These are phyloP conservation scores for Daucus carota DNA, from an alignment of 129 eudicot species.

Conservation along the genomic window DH1_v3.0 NC_030385.2:39751001-39751500, in stretches of 20 bases:
- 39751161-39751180: constrained; percentile 43
- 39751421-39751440: background rate
- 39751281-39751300: constrained; percentile 22
- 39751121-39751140: constrained; percentile 48
- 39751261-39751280: constrained; percentile 22
- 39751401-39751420: background rate
- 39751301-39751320: constrained; percentile 46
- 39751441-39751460: no score
- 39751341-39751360: constrained; percentile 34
- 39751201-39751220: constrained; percentile 12
- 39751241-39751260: constrained; percentile 8
- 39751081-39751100: constrained; percentile 50
- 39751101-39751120: constrained; percentile 41
- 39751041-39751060: background rate
- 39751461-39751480: no score
- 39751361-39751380: constrained; percentile 45
- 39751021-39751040: background rate
- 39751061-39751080: constrained; percentile 12
- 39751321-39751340: constrained; percentile 55
- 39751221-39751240: constrained; percentile 17
- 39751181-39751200: constrained; percentile 34
- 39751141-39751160: constrained; percentile 58
- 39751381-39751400: background rate
- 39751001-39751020: background rate
- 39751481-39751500: no score